Conservation (phyloP, 2,329 filamentous ascomycete species). For the Arthrobotrys entomopaga region DNA sequence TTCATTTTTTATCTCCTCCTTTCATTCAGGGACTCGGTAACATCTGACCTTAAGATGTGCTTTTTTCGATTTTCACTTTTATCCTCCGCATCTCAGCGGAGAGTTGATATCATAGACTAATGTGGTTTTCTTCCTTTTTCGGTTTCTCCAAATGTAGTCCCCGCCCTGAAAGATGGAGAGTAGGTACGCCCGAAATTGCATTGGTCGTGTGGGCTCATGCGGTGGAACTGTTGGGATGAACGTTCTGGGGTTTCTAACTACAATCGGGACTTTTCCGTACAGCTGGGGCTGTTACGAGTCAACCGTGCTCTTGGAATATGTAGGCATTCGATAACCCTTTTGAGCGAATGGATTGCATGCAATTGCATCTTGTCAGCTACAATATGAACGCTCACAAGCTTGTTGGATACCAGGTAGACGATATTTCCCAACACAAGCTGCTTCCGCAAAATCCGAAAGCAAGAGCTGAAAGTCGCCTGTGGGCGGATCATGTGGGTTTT, state of each 20-base stretch:
- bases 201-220: constrained; percentile 1
- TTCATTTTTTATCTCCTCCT: constrained; percentile 5
- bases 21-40: constrained; percentile 51
- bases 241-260: constrained; percentile 13
- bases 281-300: constrained; percentile 83
- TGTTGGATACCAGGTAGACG: constrained; percentile 72
- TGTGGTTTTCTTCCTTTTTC: neutral
- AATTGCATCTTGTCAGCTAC: constrained; percentile 3
- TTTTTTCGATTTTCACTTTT: neutral
- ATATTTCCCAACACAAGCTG: constrained; percentile 70
- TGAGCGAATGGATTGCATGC: constrained; percentile 9
- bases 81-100: constrained; percentile 23
- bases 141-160: constrained; percentile 65
- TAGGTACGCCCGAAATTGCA: constrained; percentile 37
- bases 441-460: constrained; percentile 76
- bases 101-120: constrained; percentile 26
- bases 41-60: neutral
- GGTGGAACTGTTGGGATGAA: constrained; percentile 16
- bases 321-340: constrained; percentile 62
- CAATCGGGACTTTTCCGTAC: constrained; percentile 11
- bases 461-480: constrained; percentile 79
- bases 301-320: constrained; percentile 84
- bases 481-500: constrained; percentile 76
- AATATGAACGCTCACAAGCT: constrained; percentile 1
- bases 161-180: constrained; percentile 75